Base-by-base conservation (phyloP, 768 basidiomycete genomes). In the Tubosaeta sp. region DNA sequence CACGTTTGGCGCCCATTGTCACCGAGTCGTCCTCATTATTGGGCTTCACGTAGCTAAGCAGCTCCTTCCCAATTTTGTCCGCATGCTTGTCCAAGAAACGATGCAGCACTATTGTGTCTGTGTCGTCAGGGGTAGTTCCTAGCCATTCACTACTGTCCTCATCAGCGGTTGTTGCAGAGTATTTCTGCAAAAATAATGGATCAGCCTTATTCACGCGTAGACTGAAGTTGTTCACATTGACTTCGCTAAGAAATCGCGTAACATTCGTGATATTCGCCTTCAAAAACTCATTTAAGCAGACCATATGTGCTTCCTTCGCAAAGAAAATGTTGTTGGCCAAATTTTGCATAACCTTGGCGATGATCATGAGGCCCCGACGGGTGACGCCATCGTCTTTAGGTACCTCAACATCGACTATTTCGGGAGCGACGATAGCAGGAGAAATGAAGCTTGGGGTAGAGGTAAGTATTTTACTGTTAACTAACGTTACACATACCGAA, bases 281-380 rank as follows among this genome's bases (percentile, higher is more conserved):
- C 25, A 91, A 69, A 70, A 93, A 93, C 12, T 77, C 74, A 64
- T 94, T 94, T 51, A 94, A 66, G 30, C 79, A 74, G 25, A 81
- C 81, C 89, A 94, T 92, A 60, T 91, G 84, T 4, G 83, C 80
- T 60, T 95, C 93, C 66, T 94, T 94, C 11, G 88, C 90, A 58
- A 95, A 95, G 61, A 90, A 83, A 44, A 94, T 86, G 59, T 96
- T 95, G 70, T 96, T 97, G 18, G 93, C 93, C 27, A 96, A 70
- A 61, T 91, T 94, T 68, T 95, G 93, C 41, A 96, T 84, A 50
- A 94, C 84, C 71, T 94, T 96, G 39, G 91, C 89, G 55, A 96
- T 86, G 42, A 89, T 73, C 76, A 90, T 85, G 13, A 95, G 73
- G 16, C 90, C 92, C 36, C 87, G 82, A 16, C 89, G 84, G 46